Percentiles rank a stretch among this genome's conserved stretches.
phyloP scores from a whole-genome alignment of 2,329 filamentous ascomycete species.

The Venturia aucupariae region DNA sequence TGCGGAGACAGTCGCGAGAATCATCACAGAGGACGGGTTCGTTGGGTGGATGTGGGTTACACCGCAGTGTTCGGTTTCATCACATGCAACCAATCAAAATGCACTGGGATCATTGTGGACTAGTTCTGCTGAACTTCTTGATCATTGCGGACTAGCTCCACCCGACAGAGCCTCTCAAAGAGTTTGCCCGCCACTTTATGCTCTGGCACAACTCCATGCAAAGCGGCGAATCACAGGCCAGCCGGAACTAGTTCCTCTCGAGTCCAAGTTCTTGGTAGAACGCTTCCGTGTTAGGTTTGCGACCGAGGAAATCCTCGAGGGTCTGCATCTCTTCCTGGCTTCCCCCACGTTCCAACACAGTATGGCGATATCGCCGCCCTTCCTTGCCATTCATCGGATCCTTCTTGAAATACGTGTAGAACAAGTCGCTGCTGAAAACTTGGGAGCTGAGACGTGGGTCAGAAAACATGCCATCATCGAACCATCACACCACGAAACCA shows the following conservation, averaged over 20 bases:
- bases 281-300: conserved; percentile 66
- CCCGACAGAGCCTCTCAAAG: background rate
- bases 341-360: conserved; percentile 68
- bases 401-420: conserved; percentile 67
- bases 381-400: conserved; percentile 69
- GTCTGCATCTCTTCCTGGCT: conserved; percentile 74
- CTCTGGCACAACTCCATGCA: background rate
- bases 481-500: background rate
- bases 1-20: background rate
- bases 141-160: background rate
- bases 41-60: background rate
- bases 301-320: conserved; percentile 66
- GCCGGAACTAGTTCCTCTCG: background rate
- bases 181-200: background rate
- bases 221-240: background rate
- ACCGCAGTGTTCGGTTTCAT: background rate
- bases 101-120: background rate
- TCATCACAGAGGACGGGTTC: background rate
- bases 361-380: conserved; percentile 67
- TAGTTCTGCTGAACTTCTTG: background rate
- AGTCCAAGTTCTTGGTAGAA: conserved; percentile 73
- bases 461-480: background rate
- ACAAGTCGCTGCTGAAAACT: conserved; percentile 82
- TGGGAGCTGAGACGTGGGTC: conserved; percentile 44
- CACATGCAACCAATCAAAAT: background rate